These are phyloP conservation scores for Tulasnella sp. DNA, from an alignment of 768 basidiomycete genomes.

Conservation along the genomic window DNA sequence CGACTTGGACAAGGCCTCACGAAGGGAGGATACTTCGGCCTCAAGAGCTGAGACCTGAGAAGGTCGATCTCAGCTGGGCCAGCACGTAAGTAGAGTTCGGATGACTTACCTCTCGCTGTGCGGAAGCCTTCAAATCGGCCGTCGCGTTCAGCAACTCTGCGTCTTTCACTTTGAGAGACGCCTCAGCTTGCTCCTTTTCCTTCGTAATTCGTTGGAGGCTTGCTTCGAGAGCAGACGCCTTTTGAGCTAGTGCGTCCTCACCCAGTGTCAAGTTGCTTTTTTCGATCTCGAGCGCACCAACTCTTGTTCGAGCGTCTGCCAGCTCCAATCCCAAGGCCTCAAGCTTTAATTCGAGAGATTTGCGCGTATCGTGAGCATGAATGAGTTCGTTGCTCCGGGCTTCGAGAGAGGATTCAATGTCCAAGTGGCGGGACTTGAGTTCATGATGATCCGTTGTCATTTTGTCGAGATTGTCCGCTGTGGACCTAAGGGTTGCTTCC, in stretches of 20 bases:
- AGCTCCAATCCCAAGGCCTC: background rate
- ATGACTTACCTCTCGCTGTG: background rate
- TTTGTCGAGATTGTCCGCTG: background rate
- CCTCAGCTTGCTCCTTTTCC: background rate
- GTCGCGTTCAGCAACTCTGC: background rate
- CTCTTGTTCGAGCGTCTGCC: background rate
- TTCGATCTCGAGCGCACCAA: background rate
- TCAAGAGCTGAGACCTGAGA: background rate
- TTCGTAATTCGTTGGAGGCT: background rate
- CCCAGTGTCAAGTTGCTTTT: background rate
- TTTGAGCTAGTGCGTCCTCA: background rate
- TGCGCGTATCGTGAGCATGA: background rate
- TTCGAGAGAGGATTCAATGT: background rate
- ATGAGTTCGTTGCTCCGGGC: background rate
- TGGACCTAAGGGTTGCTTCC: background rate
- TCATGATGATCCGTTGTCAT: background rate
- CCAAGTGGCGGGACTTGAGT: background rate
- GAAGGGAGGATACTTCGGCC: background rate
- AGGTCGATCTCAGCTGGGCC: no score
- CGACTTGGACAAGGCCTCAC: background rate
- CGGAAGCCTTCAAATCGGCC: background rate
- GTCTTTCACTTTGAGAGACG: background rate
- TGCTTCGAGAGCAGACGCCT: background rate
- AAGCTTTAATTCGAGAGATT: background rate
- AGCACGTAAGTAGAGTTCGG: background rate